Conservation (phyloP, 2,329 filamentous ascomycete genomes). For the Colletotrichum sp. region DNA sequence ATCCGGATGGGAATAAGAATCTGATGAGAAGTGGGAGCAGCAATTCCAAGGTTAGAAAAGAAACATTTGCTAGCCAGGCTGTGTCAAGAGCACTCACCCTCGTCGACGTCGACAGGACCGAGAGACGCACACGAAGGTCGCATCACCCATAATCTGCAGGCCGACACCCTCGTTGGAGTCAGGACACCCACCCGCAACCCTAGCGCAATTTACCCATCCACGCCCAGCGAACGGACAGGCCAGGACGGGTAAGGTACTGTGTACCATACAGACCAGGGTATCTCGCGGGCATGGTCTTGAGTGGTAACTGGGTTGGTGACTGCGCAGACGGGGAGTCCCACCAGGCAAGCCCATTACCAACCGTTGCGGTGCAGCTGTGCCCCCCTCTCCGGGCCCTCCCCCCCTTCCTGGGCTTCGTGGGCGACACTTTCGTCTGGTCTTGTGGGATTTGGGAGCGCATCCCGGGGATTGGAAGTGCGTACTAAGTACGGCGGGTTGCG, state of each 20-base stretch:
- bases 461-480: slow-evolving; percentile 12
- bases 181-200: slow-evolving; percentile 20
- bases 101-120: neutral
- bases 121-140: neutral
- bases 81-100: neutral
- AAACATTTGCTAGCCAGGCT: neutral
- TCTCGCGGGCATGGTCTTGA: neutral
- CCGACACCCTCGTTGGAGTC: slow-evolving; percentile 15
- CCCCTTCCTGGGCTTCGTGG: neutral
- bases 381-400: neutral
- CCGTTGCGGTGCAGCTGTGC: neutral
- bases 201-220: slow-evolving; percentile 17
- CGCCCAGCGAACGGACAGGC: neutral
- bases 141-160: slow-evolving; percentile 5
- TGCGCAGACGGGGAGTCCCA: slow-evolving; percentile 4
- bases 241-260: neutral
- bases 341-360: slow-evolving; percentile 16
- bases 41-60: neutral
- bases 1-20: neutral
- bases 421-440: slow-evolving; percentile 11
- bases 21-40: neutral
- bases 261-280: slow-evolving; percentile 1
- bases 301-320: neutral
- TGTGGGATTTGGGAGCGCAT: slow-evolving; percentile 13
- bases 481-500: neutral